Base-by-base conservation (phyloP, 2,329 filamentous ascomycete species). In the Coniosporium tulheliwenetii region DNA sequence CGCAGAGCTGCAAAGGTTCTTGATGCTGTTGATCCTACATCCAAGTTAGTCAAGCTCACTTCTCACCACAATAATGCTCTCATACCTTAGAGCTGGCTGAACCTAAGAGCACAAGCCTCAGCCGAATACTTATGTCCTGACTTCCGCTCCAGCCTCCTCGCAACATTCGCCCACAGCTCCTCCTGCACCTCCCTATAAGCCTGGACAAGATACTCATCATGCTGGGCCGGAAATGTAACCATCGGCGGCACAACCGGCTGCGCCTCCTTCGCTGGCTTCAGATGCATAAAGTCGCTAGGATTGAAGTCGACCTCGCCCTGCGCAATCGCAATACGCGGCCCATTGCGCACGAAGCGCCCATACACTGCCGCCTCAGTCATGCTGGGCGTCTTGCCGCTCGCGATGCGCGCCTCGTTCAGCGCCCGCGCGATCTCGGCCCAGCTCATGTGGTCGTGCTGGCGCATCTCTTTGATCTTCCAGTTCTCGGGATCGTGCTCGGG, bases 281-380 rank as follows among this genome's bases (percentile, higher is more conserved):
- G 42, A 31, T 60, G 48, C 47, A 55, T 50, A 40, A 56, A 60
- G 44, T 60, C 57, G 10, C 47, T 49, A 3, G 52, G 46, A 41
- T 56, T 44, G 42, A 61, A 59, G 1, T 50, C 54, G 3, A 47
- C 44, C 26, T 62, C 55, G n/a, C 55, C 55, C 2, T 45, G 39
- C 8, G 41, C 38, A 34, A 44, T 45, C 2, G 55, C 55, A 29
- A 56, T 52, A 2, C 43, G 41, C 4, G 52, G 50, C 0, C 45
- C 47, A 34, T 52, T 56, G 37, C 55, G 53, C 16, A 59, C 51
- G 46, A 56, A 62, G 40, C 58, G 57, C 8, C 48, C 48, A 46
- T 64, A 64, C n/a, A 58, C 53, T 0, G 54, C 50, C 1, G 52
- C 45, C 2, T 48, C 42, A 14, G 57, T 62, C 26, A 41, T 45